phyloP scores from a whole-genome alignment of 2,329 filamentous ascomycete species.

The Elsinoe perseae region DNA sequence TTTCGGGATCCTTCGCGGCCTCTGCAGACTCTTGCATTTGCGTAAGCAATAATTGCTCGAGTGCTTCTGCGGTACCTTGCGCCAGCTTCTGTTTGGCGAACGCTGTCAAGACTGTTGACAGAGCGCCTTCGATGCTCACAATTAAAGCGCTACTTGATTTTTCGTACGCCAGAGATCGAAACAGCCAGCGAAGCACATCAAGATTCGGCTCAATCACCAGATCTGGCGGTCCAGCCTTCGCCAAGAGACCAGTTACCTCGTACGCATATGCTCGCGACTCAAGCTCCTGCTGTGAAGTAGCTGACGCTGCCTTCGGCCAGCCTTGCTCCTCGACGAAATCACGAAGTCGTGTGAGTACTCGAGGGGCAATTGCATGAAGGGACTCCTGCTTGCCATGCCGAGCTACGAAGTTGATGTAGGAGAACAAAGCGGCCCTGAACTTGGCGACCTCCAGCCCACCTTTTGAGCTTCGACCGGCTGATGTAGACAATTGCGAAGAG shows the following conservation, averaged over 20 bases:
- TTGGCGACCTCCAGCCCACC: constrained; percentile 68
- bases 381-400: constrained; percentile 57
- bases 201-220: constrained; percentile 45
- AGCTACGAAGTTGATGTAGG: constrained; percentile 80
- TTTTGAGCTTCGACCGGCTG: constrained; percentile 33
- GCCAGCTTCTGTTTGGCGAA: constrained; percentile 42
- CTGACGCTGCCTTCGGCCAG: constrained; percentile 59
- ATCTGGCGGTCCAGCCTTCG: constrained; percentile 55
- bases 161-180: constrained; percentile 74
- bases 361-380: constrained; percentile 58
- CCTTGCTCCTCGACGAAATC: constrained; percentile 72
- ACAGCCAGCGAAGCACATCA: constrained; percentile 66
- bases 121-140: constrained; percentile 79
- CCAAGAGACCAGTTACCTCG: constrained; percentile 79
- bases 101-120: constrained; percentile 66
- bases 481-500: neutral
- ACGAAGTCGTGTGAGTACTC: constrained; percentile 60
- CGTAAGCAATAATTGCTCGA: constrained; percentile 55
- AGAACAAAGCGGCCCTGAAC: constrained; percentile 73
- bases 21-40: constrained; percentile 41
- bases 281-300: constrained; percentile 44
- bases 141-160: constrained; percentile 63
- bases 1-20: constrained; percentile 21
- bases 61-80: constrained; percentile 34
- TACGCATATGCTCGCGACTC: constrained; percentile 73